Conservation (phyloP, 75 land plant species). For the Cupressus sempervirens region DNA sequence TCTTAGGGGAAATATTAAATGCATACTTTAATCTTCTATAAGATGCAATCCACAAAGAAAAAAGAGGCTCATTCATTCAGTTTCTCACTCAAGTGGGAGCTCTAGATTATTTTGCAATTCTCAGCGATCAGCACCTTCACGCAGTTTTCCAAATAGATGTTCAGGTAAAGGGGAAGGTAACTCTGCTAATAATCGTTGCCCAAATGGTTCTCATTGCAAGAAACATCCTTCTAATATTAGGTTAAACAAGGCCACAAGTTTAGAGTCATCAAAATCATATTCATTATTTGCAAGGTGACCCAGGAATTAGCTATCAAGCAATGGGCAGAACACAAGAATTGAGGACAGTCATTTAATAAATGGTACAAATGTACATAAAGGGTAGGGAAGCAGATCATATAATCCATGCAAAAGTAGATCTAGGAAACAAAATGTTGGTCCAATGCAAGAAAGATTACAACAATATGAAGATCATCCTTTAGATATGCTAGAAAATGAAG, state of each 20-base stretch:
- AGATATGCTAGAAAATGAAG: not conserved
- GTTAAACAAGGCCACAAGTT: too few species aligned
- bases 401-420: not conserved
- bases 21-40: slow-evolving; percentile 1
- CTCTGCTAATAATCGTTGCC: slow-evolving; percentile 12
- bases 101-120: too few species aligned
- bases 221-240: slow-evolving; percentile 28
- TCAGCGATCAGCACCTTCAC: slow-evolving; percentile 1
- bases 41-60: slow-evolving; percentile 20
- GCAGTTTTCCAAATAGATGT: slow-evolving; percentile 11
- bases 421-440: not conserved
- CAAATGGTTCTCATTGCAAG: slow-evolving; percentile 26
- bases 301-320: not conserved
- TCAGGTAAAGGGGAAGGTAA: slow-evolving; percentile 4
- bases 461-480: not conserved
- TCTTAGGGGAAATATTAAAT: slow-evolving; percentile 18
- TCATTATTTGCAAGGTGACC: slow-evolving; percentile 25
- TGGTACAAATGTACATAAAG: not conserved
- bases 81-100: too few species aligned
- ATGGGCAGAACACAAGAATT: not conserved
- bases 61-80: slow-evolving; percentile 2
- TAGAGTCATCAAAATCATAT: slow-evolving; percentile 38
- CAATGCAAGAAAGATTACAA: not conserved
- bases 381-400: not conserved
- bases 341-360: not conserved